These are phyloP conservation scores for Tulasnella sp. DNA, from an alignment of 768 basidiomycete genomes.

Conservation along the genomic window DNA sequence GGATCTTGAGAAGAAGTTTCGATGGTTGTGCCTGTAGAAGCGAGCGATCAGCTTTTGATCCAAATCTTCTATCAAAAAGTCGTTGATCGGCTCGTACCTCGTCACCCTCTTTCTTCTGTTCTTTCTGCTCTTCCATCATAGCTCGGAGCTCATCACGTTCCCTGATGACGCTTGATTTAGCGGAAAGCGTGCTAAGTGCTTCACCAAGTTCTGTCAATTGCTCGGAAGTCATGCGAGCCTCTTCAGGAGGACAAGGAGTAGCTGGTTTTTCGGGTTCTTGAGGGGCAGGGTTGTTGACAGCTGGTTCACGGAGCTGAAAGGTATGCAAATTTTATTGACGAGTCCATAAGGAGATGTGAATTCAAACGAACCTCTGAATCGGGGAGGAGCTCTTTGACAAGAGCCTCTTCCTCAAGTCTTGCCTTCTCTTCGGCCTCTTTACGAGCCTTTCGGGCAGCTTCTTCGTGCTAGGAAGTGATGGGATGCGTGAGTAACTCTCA, in stretches of 20 bases:
- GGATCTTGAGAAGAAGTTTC: constrained; percentile 69
- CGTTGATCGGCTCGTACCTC: constrained; percentile 38
- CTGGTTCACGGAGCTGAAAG: constrained; percentile 7
- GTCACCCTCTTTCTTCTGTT: constrained; percentile 81
- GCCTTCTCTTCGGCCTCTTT: constrained; percentile 60
- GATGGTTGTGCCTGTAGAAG: constrained; percentile 78
- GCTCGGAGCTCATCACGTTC: constrained; percentile 83
- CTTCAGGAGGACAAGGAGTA: constrained; percentile 24
- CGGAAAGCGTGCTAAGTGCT: constrained; percentile 78
- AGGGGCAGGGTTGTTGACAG: too few relatives aligned
- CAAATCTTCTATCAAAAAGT: too few relatives aligned
- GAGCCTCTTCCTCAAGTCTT: constrained; percentile 47
- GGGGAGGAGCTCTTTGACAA: constrained; percentile 72
- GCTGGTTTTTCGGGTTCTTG: constrained; percentile 7
- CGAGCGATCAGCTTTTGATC: too few relatives aligned
- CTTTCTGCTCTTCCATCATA: constrained; percentile 93
- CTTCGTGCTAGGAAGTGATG: constrained; percentile 43
- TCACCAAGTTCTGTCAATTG: constrained; percentile 90
- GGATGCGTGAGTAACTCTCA: not conserved
- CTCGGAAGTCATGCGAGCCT: constrained; percentile 94
- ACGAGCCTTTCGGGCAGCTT: constrained; percentile 75
- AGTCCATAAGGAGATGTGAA: not conserved
- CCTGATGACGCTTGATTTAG: constrained; percentile 88
- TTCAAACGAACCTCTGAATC: constrained; percentile 71
- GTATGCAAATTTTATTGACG: not conserved